Evolutionary conservation across 2,329 filamentous ascomycete species (phyloP).

Genomic region (Stylonectria norvegica): DNA sequence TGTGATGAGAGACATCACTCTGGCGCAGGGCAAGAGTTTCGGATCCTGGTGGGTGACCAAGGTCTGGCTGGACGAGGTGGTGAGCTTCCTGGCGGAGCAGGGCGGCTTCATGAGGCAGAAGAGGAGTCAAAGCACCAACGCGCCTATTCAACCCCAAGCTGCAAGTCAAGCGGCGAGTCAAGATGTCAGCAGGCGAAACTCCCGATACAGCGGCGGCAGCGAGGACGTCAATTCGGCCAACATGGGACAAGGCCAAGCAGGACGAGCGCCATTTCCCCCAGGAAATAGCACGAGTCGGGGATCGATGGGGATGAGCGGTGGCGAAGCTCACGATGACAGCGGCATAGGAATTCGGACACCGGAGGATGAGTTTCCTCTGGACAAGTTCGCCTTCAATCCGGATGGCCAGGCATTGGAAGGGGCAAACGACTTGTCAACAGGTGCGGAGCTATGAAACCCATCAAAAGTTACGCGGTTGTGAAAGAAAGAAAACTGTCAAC

Average conservation of each 20-base stretch:
- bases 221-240: slow-evolving; percentile 45
- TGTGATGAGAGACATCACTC: slow-evolving; percentile 76
- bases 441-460: too few relatives aligned
- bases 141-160: slow-evolving; percentile 32
- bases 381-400: slow-evolving; percentile 52
- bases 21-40: slow-evolving; percentile 74
- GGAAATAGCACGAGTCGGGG: slow-evolving; percentile 43
- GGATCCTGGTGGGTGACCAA: slow-evolving; percentile 95
- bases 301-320: slow-evolving; percentile 33
- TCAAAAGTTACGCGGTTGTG: too few relatives aligned
- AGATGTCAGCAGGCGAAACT: slow-evolving; percentile 33
- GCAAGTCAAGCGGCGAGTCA: slow-evolving; percentile 33
- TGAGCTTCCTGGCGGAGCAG: slow-evolving; percentile 81
- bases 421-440: too few relatives aligned
- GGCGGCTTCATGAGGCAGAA: slow-evolving; percentile 77
- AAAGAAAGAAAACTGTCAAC: too few relatives aligned
- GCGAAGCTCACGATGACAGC: slow-evolving; percentile 64
- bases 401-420: slow-evolving; percentile 30
- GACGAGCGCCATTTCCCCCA: slow-evolving; percentile 49
- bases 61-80: slow-evolving; percentile 94
- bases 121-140: slow-evolving; percentile 33
- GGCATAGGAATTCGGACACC: slow-evolving; percentile 69
- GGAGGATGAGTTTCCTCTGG: slow-evolving; percentile 61
- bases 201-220: slow-evolving; percentile 44
- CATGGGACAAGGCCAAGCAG: slow-evolving; percentile 46